These are phyloP conservation scores for Periconia sp. DNA, from an alignment of 2,329 filamentous ascomycete genomes.

Conservation along the genomic window DNA sequence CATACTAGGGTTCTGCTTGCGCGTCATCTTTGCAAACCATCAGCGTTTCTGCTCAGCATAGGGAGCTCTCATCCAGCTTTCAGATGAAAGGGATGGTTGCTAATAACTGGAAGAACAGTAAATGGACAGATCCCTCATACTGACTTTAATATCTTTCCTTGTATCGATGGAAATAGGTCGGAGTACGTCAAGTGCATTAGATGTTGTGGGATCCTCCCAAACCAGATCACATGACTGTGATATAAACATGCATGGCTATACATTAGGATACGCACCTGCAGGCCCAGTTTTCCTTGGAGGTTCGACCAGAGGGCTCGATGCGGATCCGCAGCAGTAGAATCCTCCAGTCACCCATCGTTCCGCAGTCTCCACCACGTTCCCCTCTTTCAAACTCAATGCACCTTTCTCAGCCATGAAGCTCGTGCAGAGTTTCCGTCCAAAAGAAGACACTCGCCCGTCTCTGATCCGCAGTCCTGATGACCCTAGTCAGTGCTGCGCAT, in stretches of 20 bases:
- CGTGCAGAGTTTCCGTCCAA: background rate
- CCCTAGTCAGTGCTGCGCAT: background rate
- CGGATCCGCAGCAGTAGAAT: background rate
- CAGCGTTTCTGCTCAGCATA: background rate
- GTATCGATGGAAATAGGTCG: too few species aligned
- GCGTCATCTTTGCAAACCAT: background rate
- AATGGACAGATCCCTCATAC: background rate
- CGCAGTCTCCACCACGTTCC: background rate
- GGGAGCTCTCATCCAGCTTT: too few species aligned
- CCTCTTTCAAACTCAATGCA: background rate
- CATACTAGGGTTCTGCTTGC: background rate
- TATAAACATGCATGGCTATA: background rate
- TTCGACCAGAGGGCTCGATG: background rate
- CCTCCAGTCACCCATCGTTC: background rate
- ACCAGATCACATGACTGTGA: too few species aligned
- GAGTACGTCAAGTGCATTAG: too few species aligned
- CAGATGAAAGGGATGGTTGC: too few species aligned
- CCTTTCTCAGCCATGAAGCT: background rate
- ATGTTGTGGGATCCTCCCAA: too few species aligned
- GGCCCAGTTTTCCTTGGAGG: background rate
- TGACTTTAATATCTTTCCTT: background rate
- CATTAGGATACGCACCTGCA: slow-evolving; percentile 1
- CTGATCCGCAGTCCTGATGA: background rate
- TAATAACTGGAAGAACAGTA: background rate
- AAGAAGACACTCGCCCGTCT: background rate